Evolutionary conservation across 768 basidiomycete genomes (phyloP).

Genomic region (Mycena alexandri): DNA sequence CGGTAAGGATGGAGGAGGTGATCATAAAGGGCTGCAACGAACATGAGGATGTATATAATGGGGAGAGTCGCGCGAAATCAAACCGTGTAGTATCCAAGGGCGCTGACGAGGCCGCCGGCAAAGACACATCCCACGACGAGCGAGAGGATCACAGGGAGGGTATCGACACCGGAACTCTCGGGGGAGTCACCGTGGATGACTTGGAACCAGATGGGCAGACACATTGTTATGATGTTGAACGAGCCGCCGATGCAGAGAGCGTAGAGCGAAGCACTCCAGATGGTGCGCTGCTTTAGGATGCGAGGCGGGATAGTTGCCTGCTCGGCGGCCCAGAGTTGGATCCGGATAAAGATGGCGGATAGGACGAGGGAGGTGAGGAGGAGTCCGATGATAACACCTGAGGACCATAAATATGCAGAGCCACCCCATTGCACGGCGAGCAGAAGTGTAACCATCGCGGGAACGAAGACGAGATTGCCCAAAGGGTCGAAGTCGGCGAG

Average conservation of each 20-base stretch:
- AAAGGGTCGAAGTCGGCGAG: constrained; percentile 31
- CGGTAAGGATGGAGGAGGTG: constrained; percentile 47
- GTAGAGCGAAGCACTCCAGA: constrained; percentile 29
- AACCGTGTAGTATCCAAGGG: constrained; percentile 53
- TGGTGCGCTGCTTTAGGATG: constrained; percentile 29
- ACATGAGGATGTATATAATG: no score
- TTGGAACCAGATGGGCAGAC: constrained; percentile 45
- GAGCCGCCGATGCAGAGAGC: constrained; percentile 28
- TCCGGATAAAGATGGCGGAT: constrained; percentile 24
- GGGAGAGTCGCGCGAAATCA: no score
- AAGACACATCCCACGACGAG: constrained; percentile 55
- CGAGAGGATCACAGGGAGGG: constrained; percentile 52
- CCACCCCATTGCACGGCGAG: constrained; percentile 62
- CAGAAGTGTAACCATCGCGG: constrained; percentile 29
- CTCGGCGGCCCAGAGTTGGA: constrained; percentile 25
- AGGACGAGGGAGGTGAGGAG: constrained; percentile 23
- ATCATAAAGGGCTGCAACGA: constrained; percentile 45
- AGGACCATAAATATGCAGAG: constrained; percentile 55
- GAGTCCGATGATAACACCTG: constrained; percentile 30
- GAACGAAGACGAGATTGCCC: constrained; percentile 28
- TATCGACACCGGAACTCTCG: constrained; percentile 46
- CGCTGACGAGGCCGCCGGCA: constrained; percentile 50
- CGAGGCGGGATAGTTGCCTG: constrained; percentile 33
- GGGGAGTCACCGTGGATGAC: constrained; percentile 54
- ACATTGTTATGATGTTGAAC: constrained; percentile 29